Base-by-base conservation (phyloP, 2,329 filamentous ascomycete species). In the Hypoxylon sp. region DNA sequence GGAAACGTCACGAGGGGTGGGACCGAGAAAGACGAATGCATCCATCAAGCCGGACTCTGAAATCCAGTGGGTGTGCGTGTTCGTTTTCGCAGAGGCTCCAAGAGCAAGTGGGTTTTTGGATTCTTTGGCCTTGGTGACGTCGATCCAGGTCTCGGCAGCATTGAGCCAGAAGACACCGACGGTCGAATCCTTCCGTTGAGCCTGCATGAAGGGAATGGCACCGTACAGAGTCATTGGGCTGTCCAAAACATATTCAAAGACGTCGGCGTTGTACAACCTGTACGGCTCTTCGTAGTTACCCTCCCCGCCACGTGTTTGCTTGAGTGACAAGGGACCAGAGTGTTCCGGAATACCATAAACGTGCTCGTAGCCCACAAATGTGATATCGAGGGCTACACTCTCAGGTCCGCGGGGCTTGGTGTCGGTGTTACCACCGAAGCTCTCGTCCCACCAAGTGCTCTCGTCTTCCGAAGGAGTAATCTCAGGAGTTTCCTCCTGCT, bases 151-250 rank as follows among this genome's bases (percentile, higher is more conserved):
- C 79, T 99, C 95, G 2, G 95, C 95, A 47, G 88, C 92, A 72
- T 97, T 99, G 53, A 99, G 83, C 95, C 95, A 99, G 76, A 99
- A 97, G 11, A 99, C 88, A 62, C 92, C 95, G 24, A 98, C 94
- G 1, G 92, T 95, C 0, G 94, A 98, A 70, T 89, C 90, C 74
- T 94, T 96, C 69, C 90, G 90, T 72, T 99, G 94, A 15, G 95
- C 95, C 75, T 98, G 95, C 92, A 99, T 96, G 72, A 98, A 91
- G 2, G 95, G 95, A 67, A 99, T 98, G 6, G 92, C 81, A n/a
- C 95, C 95, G 70, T 99, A 99, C 1, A 99, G 83, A 0, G 95
- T 98, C 95, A 99, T 99, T 0, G 95, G 93, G 75, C 92, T 98
- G 75, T 98, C 91, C 68, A 97, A 84, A 68, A 97, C 88, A 74